Conservation (phyloP, 129 eudicot genomes). For the Escallonia rubra region DNA sequence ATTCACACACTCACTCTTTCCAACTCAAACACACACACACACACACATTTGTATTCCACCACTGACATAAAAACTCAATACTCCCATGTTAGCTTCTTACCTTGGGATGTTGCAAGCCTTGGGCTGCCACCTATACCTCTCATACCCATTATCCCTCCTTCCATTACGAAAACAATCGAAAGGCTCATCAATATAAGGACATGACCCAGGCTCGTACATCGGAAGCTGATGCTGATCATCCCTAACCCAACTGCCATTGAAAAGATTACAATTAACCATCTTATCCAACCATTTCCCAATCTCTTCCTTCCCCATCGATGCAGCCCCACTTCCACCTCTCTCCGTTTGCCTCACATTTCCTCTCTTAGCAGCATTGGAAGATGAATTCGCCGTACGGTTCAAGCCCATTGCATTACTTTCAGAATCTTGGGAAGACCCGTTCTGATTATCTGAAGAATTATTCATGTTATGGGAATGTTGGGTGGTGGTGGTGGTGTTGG, state of each 20-base stretch:
- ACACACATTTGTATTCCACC: not conserved
- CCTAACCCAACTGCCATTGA: constrained; percentile 43
- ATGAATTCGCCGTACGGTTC: not conserved
- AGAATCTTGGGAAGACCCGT: not conserved
- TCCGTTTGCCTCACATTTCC: not conserved
- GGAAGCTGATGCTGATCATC: constrained; percentile 31
- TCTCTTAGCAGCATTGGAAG: not conserved
- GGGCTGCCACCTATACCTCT: constrained; percentile 43
- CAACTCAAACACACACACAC: not conserved
- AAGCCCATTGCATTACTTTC: not conserved
- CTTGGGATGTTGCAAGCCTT: constrained; percentile 45
- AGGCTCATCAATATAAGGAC: constrained; percentile 34
- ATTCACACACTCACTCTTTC: too few relatives aligned
- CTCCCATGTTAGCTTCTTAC: constrained; percentile 5
- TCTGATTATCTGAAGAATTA: constrained; percentile 2
- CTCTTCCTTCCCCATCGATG: not conserved
- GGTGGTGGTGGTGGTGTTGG: constrained; percentile 6
- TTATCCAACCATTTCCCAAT: constrained; percentile 11
- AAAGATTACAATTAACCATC: constrained; percentile 32
- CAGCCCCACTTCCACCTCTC: not conserved
- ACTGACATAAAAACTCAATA: constrained; percentile 2
- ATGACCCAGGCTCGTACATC: constrained; percentile 34
- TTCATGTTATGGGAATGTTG: constrained; percentile 6
- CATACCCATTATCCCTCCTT: constrained; percentile 27
- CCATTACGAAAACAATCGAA: constrained; percentile 41